Evolutionary conservation across 345 rosid genomes (phyloP), one percentile per base, ranked within the genome.

Genomic region (Clarkia xantiana): DNA sequence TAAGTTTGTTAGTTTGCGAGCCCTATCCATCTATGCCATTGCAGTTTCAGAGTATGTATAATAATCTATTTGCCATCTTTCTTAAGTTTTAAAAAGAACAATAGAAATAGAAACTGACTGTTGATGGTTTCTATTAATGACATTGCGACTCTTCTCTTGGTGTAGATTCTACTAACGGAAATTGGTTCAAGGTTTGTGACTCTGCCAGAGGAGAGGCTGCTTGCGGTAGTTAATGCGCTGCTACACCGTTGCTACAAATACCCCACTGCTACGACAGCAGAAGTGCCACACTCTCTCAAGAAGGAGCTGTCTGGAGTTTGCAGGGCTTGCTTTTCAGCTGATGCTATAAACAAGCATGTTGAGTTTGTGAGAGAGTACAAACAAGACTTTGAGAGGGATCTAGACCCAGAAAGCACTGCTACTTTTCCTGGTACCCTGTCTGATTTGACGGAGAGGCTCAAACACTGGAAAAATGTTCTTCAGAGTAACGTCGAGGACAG

Each of bases 281-380:
- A 93, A 69, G 99, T 93, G 67, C 99, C 99, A 20, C 94, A 80
- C 54, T 84, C 99, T 60, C 96, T 93, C 20, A 93, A 87, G 70
- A 93, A 93, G 62, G 99, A 87, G 69, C 95, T 93, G 55, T 87
- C 96, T 18, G 99, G 95, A 53, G 99, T 93, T 51, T 93, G 99
- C 74, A 72, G 88, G 72, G 96, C 96, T 61, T 93, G 94, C 76
- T 93, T 93, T 70, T 93, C 95, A 17, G 96, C 96, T 38, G 95
- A 93, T 80, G 99, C 95, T 58, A 79, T 87, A 44, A 93, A 68
- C 63, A 93, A 93, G 78, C 95, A 93, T 68, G 86, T 87, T 56
- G 99, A 87, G 57, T 93, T 93, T 71, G 96, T 93, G 70, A 82
- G 79, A 71, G 99, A 93, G 60, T 93, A 87, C 71, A 93, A 93